Evolutionary conservation across 345 rosid genomes (phyloP).

Genomic region (Eucalyptus fibrosa): DNA sequence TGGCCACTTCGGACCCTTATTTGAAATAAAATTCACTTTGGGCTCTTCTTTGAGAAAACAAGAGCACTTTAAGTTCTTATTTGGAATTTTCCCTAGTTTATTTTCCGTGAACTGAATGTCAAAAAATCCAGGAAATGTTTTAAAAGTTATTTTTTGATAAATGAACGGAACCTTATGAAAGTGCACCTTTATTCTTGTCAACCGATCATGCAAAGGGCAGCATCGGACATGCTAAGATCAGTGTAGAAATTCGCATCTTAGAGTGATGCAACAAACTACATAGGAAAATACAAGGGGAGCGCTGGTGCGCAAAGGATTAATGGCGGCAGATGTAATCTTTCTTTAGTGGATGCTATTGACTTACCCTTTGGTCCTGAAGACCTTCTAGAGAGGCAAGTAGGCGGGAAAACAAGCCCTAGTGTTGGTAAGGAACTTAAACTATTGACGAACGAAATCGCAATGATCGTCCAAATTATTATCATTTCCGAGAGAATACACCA

Average conservation of each 20-base stretch:
- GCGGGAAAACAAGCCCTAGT: background rate
- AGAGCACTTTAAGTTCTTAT: too few relatives aligned
- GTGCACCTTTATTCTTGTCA: background rate
- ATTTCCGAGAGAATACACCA: background rate
- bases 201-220: background rate
- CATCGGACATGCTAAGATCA: background rate
- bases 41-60: too few relatives aligned
- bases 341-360: background rate
- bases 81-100: too few relatives aligned
- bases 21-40: too few relatives aligned
- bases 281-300: background rate
- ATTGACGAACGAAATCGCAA: background rate
- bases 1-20: accelerated
- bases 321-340: background rate
- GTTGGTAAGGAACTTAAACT: background rate
- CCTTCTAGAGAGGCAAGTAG: background rate
- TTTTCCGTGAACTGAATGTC: too few relatives aligned
- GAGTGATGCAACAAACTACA: background rate
- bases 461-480: background rate
- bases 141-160: too few relatives aligned
- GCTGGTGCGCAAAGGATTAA: background rate
- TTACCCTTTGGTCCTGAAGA: background rate
- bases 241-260: background rate
- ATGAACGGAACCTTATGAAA: background rate
- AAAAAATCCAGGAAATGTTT: too few relatives aligned